Evolutionary conservation across 2,329 filamentous ascomycete genomes (phyloP).

Genomic region (Phyllosticta paracitricarpa): DNA sequence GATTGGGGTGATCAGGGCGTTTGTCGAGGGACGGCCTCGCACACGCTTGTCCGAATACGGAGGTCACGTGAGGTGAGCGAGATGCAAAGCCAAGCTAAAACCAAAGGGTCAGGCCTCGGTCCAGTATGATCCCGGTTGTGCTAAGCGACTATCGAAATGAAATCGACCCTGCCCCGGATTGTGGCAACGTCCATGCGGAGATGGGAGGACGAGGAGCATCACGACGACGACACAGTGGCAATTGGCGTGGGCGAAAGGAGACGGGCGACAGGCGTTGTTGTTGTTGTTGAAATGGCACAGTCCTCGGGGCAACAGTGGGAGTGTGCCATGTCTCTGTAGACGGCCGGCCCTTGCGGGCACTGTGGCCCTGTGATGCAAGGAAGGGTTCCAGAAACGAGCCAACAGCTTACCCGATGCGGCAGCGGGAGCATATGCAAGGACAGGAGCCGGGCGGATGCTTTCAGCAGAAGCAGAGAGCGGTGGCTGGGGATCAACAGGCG

Average conservation of each 20-base stretch:
- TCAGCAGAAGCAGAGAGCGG: background rate
- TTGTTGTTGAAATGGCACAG: background rate
- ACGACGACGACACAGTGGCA: background rate
- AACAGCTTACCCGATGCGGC: conserved; percentile 5
- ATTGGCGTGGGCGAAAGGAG: background rate
- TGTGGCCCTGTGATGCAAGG: conserved; percentile 9
- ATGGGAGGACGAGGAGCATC: background rate
- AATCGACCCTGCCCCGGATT: background rate
- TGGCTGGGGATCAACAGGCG: background rate
- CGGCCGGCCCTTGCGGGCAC: conserved; percentile 7
- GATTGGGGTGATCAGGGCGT: background rate
- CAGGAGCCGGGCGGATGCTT: background rate
- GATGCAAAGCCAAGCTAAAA: background rate
- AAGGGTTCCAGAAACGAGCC: conserved; percentile 9
- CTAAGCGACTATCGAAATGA: background rate
- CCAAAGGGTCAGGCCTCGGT: background rate
- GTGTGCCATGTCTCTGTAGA: background rate
- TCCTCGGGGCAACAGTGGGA: background rate
- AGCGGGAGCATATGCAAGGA: conserved; percentile 7
- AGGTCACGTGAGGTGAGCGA: background rate
- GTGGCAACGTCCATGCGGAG: background rate
- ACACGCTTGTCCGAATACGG: background rate
- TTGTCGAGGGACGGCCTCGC: no score
- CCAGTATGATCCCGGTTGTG: background rate
- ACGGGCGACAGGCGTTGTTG: background rate